Percentiles rank a stretch among this genome's conserved stretches.
These are phyloP conservation scores for Entomortierella beljakovae DNA, from an alignment of 192 early-diverging fungal genomes.

Conservation along the genomic window DNA sequence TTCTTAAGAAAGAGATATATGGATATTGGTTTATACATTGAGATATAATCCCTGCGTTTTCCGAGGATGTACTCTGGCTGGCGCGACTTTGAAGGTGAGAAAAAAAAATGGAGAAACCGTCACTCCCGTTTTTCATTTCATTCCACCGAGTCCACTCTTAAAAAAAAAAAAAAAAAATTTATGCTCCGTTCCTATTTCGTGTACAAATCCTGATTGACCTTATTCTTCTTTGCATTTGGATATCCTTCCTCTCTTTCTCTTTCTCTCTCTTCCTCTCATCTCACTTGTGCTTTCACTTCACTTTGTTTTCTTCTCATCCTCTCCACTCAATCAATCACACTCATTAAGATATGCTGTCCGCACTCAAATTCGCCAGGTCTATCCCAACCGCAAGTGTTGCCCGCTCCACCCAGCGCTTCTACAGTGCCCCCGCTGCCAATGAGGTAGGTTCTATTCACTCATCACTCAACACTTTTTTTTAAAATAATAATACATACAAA, in stretches of 20 bases:
- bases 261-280: not conserved
- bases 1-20: not conserved
- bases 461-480: not conserved
- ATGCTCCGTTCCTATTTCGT: slow-evolving; percentile 22
- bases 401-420: slow-evolving; percentile 48
- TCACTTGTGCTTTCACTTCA: no score
- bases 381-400: slow-evolving; percentile 16
- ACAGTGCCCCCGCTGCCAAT: slow-evolving; percentile 40
- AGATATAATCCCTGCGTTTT: slow-evolving; percentile 10
- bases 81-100: not conserved
- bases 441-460: slow-evolving; percentile 37
- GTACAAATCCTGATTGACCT: not conserved
- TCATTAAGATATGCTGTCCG: slow-evolving; percentile 18
- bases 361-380: slow-evolving; percentile 33
- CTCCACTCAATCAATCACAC: not conserved
- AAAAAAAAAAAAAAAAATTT: slow-evolving; percentile 55
- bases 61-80: no score
- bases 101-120: slow-evolving; percentile 3
- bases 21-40: no score
- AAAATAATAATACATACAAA: no score
- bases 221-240: no score
- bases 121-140: slow-evolving; percentile 1
- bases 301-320: not conserved
- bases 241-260: slow-evolving; percentile 1
- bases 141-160: slow-evolving; percentile 56